Percentiles rank a stretch among this genome's conserved stretches.
Evolutionary conservation across 257 asterid species (phyloP).

Genomic region (Verbena officinalis): DNA sequence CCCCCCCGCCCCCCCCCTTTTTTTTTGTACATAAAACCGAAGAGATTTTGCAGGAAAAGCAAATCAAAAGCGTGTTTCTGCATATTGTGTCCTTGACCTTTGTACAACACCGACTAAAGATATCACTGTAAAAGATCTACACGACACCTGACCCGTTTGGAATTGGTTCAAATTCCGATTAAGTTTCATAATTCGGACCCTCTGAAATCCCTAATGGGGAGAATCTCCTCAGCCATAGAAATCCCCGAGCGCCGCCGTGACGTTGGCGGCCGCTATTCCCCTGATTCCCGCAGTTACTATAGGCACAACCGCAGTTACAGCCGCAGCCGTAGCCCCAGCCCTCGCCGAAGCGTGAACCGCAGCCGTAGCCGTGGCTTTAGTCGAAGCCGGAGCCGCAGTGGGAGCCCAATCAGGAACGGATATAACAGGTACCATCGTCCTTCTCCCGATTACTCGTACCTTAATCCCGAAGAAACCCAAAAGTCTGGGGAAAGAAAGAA

Average conservation of each 20-base stretch:
- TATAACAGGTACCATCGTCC: conserved; percentile 55
- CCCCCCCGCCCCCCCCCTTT: too few species aligned
- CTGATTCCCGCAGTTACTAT: conserved; percentile 35
- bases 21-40: too few species aligned
- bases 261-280: conserved; percentile 37
- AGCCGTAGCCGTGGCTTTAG: conserved; percentile 39
- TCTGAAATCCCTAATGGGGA: conserved; percentile 53
- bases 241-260: conserved; percentile 54
- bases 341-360: conserved; percentile 20
- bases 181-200: background rate
- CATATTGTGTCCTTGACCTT: background rate
- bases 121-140: too few species aligned
- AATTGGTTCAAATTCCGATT: background rate
- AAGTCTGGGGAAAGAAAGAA: conserved; percentile 33
- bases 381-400: conserved; percentile 43
- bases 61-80: background rate
- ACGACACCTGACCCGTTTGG: background rate
- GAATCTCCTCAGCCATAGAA: conserved; percentile 63
- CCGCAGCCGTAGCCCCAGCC: conserved; percentile 41
- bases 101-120: background rate
- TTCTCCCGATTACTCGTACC: conserved; percentile 74
- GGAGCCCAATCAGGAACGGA: conserved; percentile 52
- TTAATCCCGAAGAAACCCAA: conserved; percentile 40
- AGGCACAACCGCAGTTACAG: conserved; percentile 38
- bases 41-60: background rate